Base-by-base conservation (phyloP, 2,329 filamentous ascomycete species). In the Xylaria multiplex region DNA sequence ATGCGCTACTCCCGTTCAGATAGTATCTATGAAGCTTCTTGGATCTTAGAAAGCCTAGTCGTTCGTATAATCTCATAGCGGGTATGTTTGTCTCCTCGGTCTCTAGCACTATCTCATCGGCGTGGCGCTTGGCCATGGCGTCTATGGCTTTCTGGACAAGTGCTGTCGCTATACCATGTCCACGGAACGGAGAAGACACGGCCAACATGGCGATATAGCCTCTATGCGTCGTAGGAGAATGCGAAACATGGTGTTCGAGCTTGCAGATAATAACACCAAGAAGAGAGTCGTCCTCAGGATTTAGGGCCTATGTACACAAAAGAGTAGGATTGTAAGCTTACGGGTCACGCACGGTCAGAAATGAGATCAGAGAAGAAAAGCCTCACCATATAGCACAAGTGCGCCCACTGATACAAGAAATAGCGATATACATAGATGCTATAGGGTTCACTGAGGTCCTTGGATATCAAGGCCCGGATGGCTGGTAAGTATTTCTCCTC, bases 361-460 rank as follows among this genome's bases (percentile, higher is more conserved):
- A 53, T 55, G 42, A 49, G 32, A 54, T 46, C 43, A 40, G 62
- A 59, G 37, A 56, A n/a, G 24, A 40, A 43, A 57, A 49, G 27
- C 59, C 77, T 40, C 81, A 95, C 93, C 89, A 98, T 92, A 80
- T 93, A 98, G 80, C 96, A 99, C n/a, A 99, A 83, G 76, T 98
- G 91, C 5, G 92, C 92, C 96, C 96, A 99, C 86, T 98, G 93
- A 77, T 96, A 97, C 19, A 99, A 83, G 75, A 99, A 99, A 79
- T 99, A 99, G 37, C 96, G 90, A 79, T 98, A 99, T 65, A 99
- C 96, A 82, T 99, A 99, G 77, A 99, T 98, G 81, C 95, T 98
- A 79, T 99, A 99, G 1, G 96, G 96, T 79, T 99, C 96, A 72
- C 95, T 98, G 56, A 99, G 86, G 77, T 98, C 96, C 75, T 95